Base-by-base conservation (phyloP, 2,329 filamentous ascomycete species). In the Penicillium occitanis region DNA sequence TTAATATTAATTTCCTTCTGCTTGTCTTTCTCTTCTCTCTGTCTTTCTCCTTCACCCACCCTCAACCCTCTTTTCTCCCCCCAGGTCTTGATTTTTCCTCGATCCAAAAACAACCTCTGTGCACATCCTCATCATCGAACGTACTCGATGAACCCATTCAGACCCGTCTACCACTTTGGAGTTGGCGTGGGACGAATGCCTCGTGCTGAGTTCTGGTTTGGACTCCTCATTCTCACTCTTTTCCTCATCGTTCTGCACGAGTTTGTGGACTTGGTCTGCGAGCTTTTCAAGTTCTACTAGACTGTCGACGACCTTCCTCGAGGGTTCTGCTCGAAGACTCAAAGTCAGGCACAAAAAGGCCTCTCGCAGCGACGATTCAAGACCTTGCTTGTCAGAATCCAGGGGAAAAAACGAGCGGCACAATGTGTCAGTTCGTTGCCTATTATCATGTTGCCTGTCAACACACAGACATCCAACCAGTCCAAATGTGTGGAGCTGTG, bases 391-490 rank as follows among this genome's bases (percentile, higher is more conserved):
- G 50, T 57, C 61, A 7, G 11, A 17, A 14, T 33, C 37, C 30
- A 33, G 30, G 5, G 19, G n/a, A 44, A 4, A 55, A 30, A 53
- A 22, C 25, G 42, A 25, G 42, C 19, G 44, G 14, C 14, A 66
- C 61, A 46, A 66, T 66, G 65, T 66, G 65, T 28, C 35, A 42
- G 3, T 66, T 63, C 19, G 40, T 13, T 0, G 60, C 42, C 11
- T 55, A 35, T 19, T 37, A 37, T 11, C 57, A 63, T 8, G 5
- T n/a, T 42, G 22, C 42, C 7, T 66, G 65, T 19, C 25, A 55
- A 17, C 65, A 66, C 37, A 60, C 28, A 14, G 61, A 63, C n/a
- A 37, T 51, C n/a, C 42, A 60, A 4, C 28, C 50, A 3, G 6
- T 19, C 7, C 8, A 22, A 4, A 44, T 51, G 37, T 66, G 65